Evolutionary conservation across 2,329 filamentous ascomycete genomes (phyloP), one percentile per base, ranked within the genome.

Genomic region (Aspergillus pseudotamarii): DNA sequence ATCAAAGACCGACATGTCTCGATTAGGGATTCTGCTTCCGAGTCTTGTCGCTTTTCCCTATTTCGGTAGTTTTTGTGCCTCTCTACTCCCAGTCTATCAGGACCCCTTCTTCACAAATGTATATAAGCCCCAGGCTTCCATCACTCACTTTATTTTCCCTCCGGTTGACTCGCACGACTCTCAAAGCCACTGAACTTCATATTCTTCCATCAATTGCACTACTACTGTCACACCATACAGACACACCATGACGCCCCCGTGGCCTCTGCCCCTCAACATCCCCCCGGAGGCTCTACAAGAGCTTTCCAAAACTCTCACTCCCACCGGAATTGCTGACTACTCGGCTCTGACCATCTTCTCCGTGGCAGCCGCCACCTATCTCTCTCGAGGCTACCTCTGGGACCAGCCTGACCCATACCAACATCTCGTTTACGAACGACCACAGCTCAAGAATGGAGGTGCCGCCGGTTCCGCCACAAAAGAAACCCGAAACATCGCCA

Each of bases 331-430:
- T 26, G 67, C 67, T n/a, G 80, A 82, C 65, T 72, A 75, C 57
- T 61, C 76, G 10, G 79, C 77, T 8, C 62, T 79, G 10, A 67
- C 76, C 5, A 54, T 81, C 6, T 69, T 81, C 41, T 69, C 75
- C 12, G 69, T 81, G n/a, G 73, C 70, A 23, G 71, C 73, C 4
- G 69, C 75, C 4, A 74, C 76, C 1, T 84, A 80, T 66, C 68
- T 83, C 21, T 76, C 82, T 2, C 75, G 76, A 4, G 81, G 81
- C 3, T 75, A 75, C 41, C 64, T 78, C 21, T 84, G 82, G 81
- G 82, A 85, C 59, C 81, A 76, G 48, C 80, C 82, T 10, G 83
- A 86, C 64, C 83, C 83, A 6, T 79, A 84, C 61, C 68, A 79
- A 43, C 74, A 84, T 66, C 73, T 84, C 28, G 82, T 77, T 69